phyloP scores from a whole-genome alignment of 2,329 filamentous ascomycete species.

The Parafenestella ontariensis region DNA sequence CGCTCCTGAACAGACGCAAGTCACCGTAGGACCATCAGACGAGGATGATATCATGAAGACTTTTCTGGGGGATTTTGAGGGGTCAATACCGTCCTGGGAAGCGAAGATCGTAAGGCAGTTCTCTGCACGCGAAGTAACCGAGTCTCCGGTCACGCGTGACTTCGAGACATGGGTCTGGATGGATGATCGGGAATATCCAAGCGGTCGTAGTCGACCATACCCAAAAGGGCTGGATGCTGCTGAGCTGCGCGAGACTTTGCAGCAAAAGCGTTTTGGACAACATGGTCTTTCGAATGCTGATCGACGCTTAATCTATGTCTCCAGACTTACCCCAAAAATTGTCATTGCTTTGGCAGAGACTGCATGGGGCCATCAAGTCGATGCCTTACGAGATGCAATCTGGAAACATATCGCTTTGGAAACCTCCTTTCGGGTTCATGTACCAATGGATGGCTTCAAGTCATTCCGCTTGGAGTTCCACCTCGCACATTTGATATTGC shows the following conservation, averaged over 20 bases:
- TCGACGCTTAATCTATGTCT: slow-evolving; percentile 10
- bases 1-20: too few species aligned
- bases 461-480: slow-evolving; percentile 6
- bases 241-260: not conserved
- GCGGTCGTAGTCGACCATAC: not conserved
- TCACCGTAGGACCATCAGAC: too few species aligned
- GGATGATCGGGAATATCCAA: not conserved
- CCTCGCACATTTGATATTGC: slow-evolving; percentile 3
- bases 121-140: not conserved
- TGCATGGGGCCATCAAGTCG: not conserved
- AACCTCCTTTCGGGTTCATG: slow-evolving; percentile 4
- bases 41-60: too few species aligned
- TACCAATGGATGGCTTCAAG: slow-evolving; percentile 4
- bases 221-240: not conserved
- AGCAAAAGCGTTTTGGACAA: not conserved
- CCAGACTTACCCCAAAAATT: slow-evolving; percentile 2
- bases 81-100: not conserved
- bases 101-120: not conserved
- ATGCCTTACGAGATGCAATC: slow-evolving; percentile 3
- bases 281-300: slow-evolving; percentile 4
- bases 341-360: not conserved
- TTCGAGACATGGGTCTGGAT: not conserved
- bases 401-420: slow-evolving; percentile 5
- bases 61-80: too few species aligned
- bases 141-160: not conserved